A percentile compares a stretch with the other conserved stretches of the same genome.
Conservation (phyloP, 495 filamentous ascomycete genomes). For the Trichoderma orchidacearum region DNA sequence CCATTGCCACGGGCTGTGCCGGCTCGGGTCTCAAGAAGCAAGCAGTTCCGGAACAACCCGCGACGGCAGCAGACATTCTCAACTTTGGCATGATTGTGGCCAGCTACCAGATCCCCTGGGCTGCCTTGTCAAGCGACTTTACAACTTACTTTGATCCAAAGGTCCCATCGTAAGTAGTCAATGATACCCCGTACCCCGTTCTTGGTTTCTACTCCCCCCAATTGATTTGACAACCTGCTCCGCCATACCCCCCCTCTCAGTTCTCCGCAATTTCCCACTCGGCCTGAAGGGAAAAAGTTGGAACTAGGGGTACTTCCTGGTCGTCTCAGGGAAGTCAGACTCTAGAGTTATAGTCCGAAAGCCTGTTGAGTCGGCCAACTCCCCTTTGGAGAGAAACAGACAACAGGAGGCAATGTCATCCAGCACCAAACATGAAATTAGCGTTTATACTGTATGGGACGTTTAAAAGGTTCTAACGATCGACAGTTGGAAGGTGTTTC, state of each 20-base stretch:
- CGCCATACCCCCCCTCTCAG: no score
- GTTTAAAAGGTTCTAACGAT: not conserved
- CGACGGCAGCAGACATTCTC: conserved; percentile 15
- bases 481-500: conserved; percentile 22
- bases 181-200: not conserved
- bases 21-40: conserved; percentile 19
- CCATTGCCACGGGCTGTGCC: conserved; percentile 26
- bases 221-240: no score
- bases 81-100: conserved; percentile 31
- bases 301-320: no score
- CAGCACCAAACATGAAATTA: no score
- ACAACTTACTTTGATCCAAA: conserved; percentile 33
- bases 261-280: no score
- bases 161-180: conserved; percentile 23
- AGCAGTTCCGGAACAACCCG: conserved; percentile 10
- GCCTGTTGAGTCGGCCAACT: no score
- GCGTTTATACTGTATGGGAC: not conserved
- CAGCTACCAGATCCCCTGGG: conserved; percentile 32
- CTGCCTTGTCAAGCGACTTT: conserved; percentile 30
- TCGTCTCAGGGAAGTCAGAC: no score
- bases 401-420: no score
- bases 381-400: no score
- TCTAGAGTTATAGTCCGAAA: no score
- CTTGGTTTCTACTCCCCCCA: not conserved
- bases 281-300: no score